Evolutionary conservation across 2,329 filamentous ascomycete genomes (phyloP), one percentile per base, ranked within the genome.

Genomic region (Fusarium equiseti): DNA sequence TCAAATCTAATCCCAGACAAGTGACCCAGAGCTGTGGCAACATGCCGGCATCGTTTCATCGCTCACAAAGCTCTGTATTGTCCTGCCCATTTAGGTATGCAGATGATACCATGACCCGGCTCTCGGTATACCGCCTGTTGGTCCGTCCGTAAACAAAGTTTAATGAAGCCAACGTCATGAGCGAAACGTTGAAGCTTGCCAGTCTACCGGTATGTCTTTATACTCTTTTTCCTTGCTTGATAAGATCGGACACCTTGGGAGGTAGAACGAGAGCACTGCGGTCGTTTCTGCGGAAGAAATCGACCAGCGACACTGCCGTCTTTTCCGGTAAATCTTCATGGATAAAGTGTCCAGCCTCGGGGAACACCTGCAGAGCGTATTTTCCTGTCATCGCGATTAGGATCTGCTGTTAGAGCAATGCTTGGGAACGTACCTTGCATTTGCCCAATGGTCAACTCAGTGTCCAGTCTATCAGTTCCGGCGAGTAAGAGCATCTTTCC

Each of bases 261-360:
- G 96, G 96, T 68, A 99, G 83, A 2, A 98, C 92, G 63, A 99
- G 79, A 13, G 91, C 88, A 75, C 89, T 94, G 66, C 95, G 87
- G 81, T 98, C 95, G 77, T 99, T 99, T 56, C 96, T 86, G 72
- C 91, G 91, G 77, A 96, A 95, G 78, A 99, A 98, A 78, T 99
- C 96, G 3, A 92, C 92, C 54, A 98, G 83, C 11, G 94, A 87
- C 73, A 92, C 86, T 1, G 96, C 96, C 45, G 92, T 97, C 84
- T 95, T 97, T 76, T 94, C 92, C 0, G 96, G 95, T 52, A 95
- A 87, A 79, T 99, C 96, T 80, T 99, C 96, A 72, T 99, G 96
- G 59, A 99, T 90, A 77, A 99, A 99, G 79, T 99, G 96, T 1
- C 96, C 96, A 3, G 96, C 94, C 78, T 97, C 93, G 1, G 96